Evolutionary conservation across 2,329 filamentous ascomycete species (phyloP).

Genomic region (Coniosporium tulheliwenetii): DNA sequence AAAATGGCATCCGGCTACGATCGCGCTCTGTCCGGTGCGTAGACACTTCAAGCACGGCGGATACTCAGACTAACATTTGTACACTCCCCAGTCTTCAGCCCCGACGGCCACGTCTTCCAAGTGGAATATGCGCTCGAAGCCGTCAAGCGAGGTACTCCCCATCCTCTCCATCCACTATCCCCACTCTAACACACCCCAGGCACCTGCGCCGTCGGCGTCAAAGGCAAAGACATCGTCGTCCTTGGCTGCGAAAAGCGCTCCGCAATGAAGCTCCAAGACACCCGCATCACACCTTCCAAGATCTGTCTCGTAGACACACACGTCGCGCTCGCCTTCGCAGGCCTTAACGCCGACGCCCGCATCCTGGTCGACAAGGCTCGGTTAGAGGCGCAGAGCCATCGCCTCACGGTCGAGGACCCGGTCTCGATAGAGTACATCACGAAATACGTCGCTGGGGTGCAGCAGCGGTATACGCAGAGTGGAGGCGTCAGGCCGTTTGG

Average conservation of each 20-base stretch:
- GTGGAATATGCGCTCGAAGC: conserved; percentile 98
- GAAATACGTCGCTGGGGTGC: conserved; percentile 93
- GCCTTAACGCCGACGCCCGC: conserved; percentile 91
- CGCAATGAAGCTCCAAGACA: conserved; percentile 98
- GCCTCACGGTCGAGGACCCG: conserved; percentile 91
- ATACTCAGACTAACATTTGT: conserved; percentile 8
- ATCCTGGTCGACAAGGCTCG: conserved; percentile 98
- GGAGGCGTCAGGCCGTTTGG: conserved; percentile 98
- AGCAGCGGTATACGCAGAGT: conserved; percentile 97
- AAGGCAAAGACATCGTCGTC: conserved; percentile 86
- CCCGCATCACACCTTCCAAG: conserved; percentile 96
- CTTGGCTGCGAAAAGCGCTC: conserved; percentile 97
- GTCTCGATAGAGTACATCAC: conserved; percentile 99
- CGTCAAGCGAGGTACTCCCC: conserved; percentile 73
- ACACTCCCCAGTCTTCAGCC: conserved; percentile 72
- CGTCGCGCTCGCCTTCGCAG: conserved; percentile 92
- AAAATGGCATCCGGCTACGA: conserved; percentile 91
- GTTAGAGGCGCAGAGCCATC: conserved; percentile 92
- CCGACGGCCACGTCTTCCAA: conserved; percentile 98
- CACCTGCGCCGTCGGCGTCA: conserved; percentile 95
- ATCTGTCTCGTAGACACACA: conserved; percentile 93
- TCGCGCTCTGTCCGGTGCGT: conserved; percentile 92
- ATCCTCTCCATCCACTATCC: background rate
- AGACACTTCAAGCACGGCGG: conserved; percentile 14
- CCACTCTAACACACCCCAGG: conserved; percentile 33